Evolutionary conservation across 2,329 filamentous ascomycete genomes (phyloP), one percentile per base, ranked within the genome.

Genomic region (Pseudogymnoascus sp.): DNA sequence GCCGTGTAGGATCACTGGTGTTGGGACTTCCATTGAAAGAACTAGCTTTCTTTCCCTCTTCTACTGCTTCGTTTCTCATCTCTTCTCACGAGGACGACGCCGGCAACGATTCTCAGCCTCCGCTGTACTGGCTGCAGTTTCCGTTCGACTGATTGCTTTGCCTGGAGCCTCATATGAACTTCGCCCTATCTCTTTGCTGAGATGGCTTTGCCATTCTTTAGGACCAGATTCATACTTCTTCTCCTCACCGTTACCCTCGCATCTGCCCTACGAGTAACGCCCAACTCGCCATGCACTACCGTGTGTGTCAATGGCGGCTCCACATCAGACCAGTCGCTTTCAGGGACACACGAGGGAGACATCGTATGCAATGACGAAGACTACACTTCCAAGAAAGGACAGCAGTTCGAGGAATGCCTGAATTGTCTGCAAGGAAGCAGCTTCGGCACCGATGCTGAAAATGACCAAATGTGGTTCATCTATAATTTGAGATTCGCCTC

Each of bases 211-310:
- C 34, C 59, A 31, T 37, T 42, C 12, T 42, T 42, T 18, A 25
- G 37, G 34, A n/a, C 5, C 14, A 28, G 50, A 18, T 23, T 25
- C 6, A 25, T 60, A 25, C 34, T 60, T 25, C 34, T 60, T 38
- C 34, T 60, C 34, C 40, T 60, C 37, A 16, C 5, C 12, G 23
- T 18, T 60, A 31, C 59, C 31, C n/a, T 60, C 5, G 34, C 34
- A 28, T 40, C 59, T 10, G 76, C 75, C 2, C 72, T 84, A 2
- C 74, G 81, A 61, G 78, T 84, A 1, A 78, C 81, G 1, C 79
- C 82, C 0, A 79, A 78, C 8, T 85, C 83, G 0, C 69, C 74
- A 8, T 85, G 83, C 68, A 76, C 81, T 0, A 71, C 77, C 0
- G 64, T 78, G 1, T 85, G 83, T 63, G 68, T 81, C 4, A 76